These are phyloP conservation scores for Mortierella polycephala DNA, from an alignment of 371 early-diverging fungal species.

Conservation along the genomic window DNA sequence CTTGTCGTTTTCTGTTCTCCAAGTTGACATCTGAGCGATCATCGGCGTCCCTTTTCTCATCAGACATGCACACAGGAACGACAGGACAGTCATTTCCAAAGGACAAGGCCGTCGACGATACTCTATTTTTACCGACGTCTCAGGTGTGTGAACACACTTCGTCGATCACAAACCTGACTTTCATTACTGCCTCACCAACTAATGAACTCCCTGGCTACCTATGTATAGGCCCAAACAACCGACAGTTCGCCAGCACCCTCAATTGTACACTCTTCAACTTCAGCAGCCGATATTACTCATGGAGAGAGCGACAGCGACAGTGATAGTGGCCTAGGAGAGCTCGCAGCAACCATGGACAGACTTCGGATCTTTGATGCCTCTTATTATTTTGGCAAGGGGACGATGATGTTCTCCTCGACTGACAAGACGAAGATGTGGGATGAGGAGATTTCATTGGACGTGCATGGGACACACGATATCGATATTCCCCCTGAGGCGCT, in stretches of 20 bases:
- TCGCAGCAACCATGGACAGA: constrained; percentile 47
- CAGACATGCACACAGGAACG: too few species aligned
- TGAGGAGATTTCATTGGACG: constrained; percentile 53
- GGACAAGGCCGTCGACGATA: too few species aligned
- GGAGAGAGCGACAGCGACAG: constrained; percentile 34
- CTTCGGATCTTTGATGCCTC: constrained; percentile 51
- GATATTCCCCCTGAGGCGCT: constrained; percentile 42
- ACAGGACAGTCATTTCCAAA: too few species aligned
- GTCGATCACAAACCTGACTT: too few species aligned
- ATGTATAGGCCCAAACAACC: not conserved
- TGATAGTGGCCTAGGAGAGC: constrained; percentile 33
- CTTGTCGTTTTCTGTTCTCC: too few species aligned
- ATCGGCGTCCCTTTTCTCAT: too few species aligned
- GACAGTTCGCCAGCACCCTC: constrained; percentile 40
- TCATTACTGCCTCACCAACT: too few species aligned
- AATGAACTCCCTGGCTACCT: too few species aligned
- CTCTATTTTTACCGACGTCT: too few species aligned
- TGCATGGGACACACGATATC: constrained; percentile 27
- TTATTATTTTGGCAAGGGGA: constrained; percentile 47
- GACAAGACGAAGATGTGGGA: constrained; percentile 53
- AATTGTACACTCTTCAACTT: constrained; percentile 26
- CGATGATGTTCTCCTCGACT: constrained; percentile 51
- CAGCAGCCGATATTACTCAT: constrained; percentile 31
- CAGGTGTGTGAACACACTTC: too few species aligned
- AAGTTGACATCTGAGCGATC: too few species aligned